A percentile compares a stretch with the other conserved stretches of the same genome.
Evolutionary conservation across 148 eudicot genomes (phyloP).

Genomic region (Rhododendron mucronatum): DNA sequence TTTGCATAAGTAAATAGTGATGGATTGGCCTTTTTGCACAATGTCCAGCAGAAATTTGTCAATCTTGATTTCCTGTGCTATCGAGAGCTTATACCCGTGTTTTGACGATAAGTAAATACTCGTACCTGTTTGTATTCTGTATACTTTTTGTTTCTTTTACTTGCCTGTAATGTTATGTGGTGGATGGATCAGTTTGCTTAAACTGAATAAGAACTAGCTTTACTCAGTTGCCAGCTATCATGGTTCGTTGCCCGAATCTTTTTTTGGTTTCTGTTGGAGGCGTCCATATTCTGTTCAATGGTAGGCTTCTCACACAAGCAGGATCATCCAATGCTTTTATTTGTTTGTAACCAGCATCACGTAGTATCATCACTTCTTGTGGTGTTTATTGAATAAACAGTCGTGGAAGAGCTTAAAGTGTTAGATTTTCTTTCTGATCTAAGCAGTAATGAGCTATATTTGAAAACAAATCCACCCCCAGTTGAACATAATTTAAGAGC

Average conservation of each 20-base stretch:
- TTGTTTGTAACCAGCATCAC: neutral
- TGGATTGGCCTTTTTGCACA: neutral
- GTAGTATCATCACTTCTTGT: neutral
- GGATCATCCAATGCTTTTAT: neutral
- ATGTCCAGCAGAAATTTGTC: constrained; percentile 1
- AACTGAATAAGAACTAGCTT: neutral
- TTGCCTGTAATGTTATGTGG: neutral
- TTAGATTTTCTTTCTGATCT: neutral
- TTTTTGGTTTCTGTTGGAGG: neutral
- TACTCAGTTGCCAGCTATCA: neutral
- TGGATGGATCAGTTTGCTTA: neutral
- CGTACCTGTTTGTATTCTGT: neutral
- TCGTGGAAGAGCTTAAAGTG: neutral
- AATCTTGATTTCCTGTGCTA: neutral
- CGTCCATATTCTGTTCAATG: neutral
- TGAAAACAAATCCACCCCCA: neutral
- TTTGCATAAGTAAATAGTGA: constrained; percentile 18
- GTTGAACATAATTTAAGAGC: neutral
- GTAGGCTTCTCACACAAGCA: neutral
- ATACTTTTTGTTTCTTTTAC: neutral
- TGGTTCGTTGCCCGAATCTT: neutral
- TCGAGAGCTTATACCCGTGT: neutral
- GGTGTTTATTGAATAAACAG: neutral
- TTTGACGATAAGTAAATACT: constrained; percentile 3
- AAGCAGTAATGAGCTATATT: neutral